These are phyloP conservation scores for Vitellaria paradoxa DNA, from an alignment of 179 eudicot genomes.

Conservation along the genomic window DNA sequence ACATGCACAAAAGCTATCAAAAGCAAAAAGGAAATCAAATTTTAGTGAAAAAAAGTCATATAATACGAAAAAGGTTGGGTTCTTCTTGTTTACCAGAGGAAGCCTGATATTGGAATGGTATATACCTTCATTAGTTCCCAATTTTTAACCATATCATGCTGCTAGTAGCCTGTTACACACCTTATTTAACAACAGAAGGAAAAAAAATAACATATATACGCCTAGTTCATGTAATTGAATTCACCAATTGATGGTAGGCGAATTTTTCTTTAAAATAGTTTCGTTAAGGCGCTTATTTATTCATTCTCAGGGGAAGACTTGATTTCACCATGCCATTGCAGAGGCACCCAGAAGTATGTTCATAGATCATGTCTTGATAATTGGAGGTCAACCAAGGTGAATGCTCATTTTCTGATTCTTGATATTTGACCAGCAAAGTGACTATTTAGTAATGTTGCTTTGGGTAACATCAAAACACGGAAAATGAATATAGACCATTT, in stretches of 20 bases:
- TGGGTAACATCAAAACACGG: neutral
- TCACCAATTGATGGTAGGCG: neutral
- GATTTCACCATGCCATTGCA: constrained; percentile 94
- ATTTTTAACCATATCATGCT: neutral
- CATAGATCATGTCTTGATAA: constrained; percentile 96
- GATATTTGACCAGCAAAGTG: neutral
- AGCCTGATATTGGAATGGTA: too few relatives aligned
- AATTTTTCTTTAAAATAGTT: neutral
- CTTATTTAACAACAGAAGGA: neutral
- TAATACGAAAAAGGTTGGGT: too few relatives aligned
- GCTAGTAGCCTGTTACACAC: constrained; percentile 1
- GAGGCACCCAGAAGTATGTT: constrained; percentile 95
- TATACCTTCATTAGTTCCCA: constrained; percentile 3
- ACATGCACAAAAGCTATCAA: too few relatives aligned
- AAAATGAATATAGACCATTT: constrained; percentile 5
- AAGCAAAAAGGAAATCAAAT: too few relatives aligned
- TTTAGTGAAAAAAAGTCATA: too few relatives aligned
- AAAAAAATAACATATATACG: neutral
- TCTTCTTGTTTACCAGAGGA: too few relatives aligned
- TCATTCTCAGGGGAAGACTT: constrained; percentile 70
- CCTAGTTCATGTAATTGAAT: neutral
- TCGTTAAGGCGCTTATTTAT: neutral
- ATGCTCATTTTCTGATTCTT: constrained; percentile 11
- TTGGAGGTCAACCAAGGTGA: constrained; percentile 97
- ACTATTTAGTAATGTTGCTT: neutral